Conservation (phyloP, 768 basidiomycete species). For the Kwoniella mangroviensis region DNA sequence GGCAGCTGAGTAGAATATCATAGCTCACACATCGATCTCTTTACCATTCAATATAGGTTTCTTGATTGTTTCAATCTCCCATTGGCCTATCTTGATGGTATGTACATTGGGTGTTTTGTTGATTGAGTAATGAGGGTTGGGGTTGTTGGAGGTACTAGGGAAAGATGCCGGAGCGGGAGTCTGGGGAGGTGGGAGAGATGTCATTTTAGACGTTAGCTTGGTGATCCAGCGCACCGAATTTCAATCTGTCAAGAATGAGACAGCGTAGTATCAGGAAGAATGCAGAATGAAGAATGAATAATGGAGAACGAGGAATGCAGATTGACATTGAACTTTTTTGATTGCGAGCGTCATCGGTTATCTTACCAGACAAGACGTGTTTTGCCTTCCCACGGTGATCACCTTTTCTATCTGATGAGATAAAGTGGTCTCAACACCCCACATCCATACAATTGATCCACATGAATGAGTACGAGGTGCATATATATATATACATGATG, state of each 20-base stretch:
- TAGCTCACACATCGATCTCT: slow-evolving; percentile 67
- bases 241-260: no score
- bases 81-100: slow-evolving; percentile 56
- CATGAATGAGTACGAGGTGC: no score
- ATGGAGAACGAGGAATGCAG: no score
- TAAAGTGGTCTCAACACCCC: background rate
- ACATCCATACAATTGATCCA: no score
- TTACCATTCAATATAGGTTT: slow-evolving; percentile 63
- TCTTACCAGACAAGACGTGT: no score
- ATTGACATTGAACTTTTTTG: background rate
- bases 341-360: background rate
- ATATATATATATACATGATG: background rate
- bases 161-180: background rate
- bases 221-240: background rate
- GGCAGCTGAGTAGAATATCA: background rate
- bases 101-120: slow-evolving; percentile 17
- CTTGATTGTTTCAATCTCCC: slow-evolving; percentile 55
- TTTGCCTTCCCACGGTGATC: slow-evolving; percentile 1
- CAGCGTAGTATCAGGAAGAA: no score
- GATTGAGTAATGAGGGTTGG: background rate
- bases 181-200: slow-evolving; percentile 1
- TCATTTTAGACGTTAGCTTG: background rate
- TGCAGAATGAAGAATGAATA: no score
- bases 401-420: background rate
- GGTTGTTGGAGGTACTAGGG: background rate